Evolutionary conservation across 148 eudicot species (phyloP).

Genomic region (Nyssa sinensis): DNA sequence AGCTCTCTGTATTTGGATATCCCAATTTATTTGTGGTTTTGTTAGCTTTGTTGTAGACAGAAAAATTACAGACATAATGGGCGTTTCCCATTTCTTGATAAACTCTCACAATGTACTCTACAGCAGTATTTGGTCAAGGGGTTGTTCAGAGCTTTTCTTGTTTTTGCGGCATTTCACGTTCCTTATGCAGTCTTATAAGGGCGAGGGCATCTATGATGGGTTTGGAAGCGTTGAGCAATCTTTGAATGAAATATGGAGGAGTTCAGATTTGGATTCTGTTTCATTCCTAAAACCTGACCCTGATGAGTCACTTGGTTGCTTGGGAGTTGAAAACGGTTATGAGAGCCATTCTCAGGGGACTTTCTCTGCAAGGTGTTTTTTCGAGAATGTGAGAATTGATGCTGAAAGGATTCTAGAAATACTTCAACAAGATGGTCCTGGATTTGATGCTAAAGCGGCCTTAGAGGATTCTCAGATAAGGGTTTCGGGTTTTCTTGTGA

Average conservation of each 20-base stretch:
- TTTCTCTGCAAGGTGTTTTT: conserved; percentile 27
- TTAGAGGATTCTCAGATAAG: conserved; percentile 51
- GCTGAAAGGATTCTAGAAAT: conserved; percentile 58
- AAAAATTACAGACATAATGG: conserved; percentile 29
- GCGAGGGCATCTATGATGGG: conserved; percentile 38
- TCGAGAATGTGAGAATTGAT: conserved; percentile 37
- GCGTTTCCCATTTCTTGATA: conserved; percentile 18
- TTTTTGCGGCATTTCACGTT: conserved; percentile 30
- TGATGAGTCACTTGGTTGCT: conserved; percentile 13
- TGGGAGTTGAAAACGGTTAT: conserved; percentile 13
- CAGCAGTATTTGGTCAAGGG: conserved; percentile 43
- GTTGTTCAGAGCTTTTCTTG: conserved; percentile 26
- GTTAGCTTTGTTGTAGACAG: background rate
- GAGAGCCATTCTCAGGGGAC: conserved; percentile 23
- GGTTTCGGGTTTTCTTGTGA: conserved; percentile 66
- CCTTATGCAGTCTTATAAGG: conserved; percentile 33
- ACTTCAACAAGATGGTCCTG: conserved; percentile 70
- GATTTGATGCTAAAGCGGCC: conserved; percentile 55
- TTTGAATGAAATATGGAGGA: conserved; percentile 42
- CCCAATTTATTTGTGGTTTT: too few species aligned
- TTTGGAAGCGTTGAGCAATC: conserved; percentile 45
- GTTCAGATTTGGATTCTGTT: conserved; percentile 24
- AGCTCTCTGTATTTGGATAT: background rate
- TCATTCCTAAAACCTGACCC: conserved; percentile 15
- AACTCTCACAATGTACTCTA: conserved; percentile 44